A percentile compares a stretch with the other conserved stretches of the same genome.
phyloP scores from a whole-genome alignment of 345 rosid species.

The Leavenworthia alabamica region DNA sequence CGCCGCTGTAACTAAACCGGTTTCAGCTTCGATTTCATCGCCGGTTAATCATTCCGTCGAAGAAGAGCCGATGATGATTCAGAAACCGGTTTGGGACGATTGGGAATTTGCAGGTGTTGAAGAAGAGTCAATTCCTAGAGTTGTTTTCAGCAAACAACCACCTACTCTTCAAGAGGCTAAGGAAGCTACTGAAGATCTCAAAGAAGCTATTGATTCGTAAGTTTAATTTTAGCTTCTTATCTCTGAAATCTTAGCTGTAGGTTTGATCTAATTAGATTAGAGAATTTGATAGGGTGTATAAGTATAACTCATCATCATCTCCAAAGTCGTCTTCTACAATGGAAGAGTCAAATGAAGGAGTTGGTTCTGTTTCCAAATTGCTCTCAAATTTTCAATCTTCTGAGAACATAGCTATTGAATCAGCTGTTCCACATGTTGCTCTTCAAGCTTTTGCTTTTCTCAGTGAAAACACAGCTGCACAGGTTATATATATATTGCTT shows the following conservation, averaged over 20 bases:
- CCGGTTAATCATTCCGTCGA: constrained; percentile 15
- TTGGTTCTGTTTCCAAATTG: constrained; percentile 26
- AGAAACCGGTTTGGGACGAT: constrained; percentile 47
- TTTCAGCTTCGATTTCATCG: constrained; percentile 33
- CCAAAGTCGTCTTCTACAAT: constrained; percentile 6
- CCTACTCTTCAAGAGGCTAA: constrained; percentile 57
- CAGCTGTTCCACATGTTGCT: constrained; percentile 45
- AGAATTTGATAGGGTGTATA: constrained; percentile 38
- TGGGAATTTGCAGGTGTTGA: constrained; percentile 46
- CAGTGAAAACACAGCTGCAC: constrained; percentile 50
- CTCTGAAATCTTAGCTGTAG: not conserved
- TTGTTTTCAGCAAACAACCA: constrained; percentile 49
- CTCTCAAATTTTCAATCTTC: constrained; percentile 25
- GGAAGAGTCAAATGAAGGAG: constrained; percentile 19
- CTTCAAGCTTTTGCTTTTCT: constrained; percentile 53
- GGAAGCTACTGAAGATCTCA: constrained; percentile 56
- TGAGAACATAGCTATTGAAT: constrained; percentile 38
- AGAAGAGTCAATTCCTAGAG: constrained; percentile 48
- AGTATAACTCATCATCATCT: too few relatives aligned
- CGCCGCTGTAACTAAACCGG: constrained; percentile 8
- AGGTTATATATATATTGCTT: constrained; percentile 29
- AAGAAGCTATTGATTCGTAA: constrained; percentile 43
- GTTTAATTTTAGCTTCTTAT: not conserved
- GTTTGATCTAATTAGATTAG: not conserved
- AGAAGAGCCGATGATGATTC: constrained; percentile 24